Base-by-base conservation (phyloP, 73 alveolate genomes). In the Blepharisma japonicum region DNA sequence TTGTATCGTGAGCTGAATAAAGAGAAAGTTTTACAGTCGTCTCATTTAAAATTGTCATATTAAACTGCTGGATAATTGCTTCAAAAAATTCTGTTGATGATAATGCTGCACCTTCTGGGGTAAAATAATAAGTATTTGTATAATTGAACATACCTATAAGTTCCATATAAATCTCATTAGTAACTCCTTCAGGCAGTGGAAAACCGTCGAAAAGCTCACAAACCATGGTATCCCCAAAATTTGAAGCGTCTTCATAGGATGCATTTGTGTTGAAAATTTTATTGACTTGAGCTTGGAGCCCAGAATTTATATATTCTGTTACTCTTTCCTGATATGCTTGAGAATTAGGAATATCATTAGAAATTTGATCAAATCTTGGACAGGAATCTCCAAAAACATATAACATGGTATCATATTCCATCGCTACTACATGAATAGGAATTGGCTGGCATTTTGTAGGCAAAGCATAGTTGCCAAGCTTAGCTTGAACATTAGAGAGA, bases 1-100 rank as follows among this genome's bases (percentile, higher is more conserved):
- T 53, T 53, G 67, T 53, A 20, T 53, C 67, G 4, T 53, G 67
- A 14, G 67, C 67, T 53, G 23, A 53, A 53, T 53, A 53, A 53
- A 53, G 67, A 14, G n/a, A 14, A 53, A 14, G 23, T 53, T 53
- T 53, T 53, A 14, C 67, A 14, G n/a, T 53, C n/a, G n/a, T 0
- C 23, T 53, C 67, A 53, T 53, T 20, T 20, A 53, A 53, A 53
- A 11, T 53, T 14, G n/a, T 11, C n/a, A 53, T 20, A 14, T 53
- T 53, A 20, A 53, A 14, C 2, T 14, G n/a, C 67, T 53, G n/a
- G 4, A 14, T 53, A 53, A 53, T 14, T 53, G 67, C 4, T 53
- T 53, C 4, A 53, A 53, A 11, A 53, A 53, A 20, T 53, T 53
- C 67, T 53, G 23, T 53, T 14, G 23, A 53, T 14, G 23, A 53